Conservation (phyloP, 129 eudicot genomes). For the Solidago caesia region DNA sequence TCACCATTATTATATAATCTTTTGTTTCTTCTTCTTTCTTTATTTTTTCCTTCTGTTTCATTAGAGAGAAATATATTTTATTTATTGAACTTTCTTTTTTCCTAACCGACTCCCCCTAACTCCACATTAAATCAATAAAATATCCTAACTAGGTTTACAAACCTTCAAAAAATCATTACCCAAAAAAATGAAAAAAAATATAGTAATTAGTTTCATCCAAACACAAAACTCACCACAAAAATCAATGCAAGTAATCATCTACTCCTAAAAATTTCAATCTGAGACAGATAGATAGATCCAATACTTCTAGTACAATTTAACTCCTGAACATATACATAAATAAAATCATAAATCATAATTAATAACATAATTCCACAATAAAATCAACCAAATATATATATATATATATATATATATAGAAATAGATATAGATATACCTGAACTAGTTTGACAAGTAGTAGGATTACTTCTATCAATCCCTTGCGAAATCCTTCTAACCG, state of each 20-base stretch:
- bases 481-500: constrained; percentile 90
- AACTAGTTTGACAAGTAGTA: constrained; percentile 56
- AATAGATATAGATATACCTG: constrained; percentile 49
- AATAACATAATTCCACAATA: neutral
- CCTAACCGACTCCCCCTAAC: neutral
- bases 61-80: too few species aligned
- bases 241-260: constrained; percentile 51
- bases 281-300: constrained; percentile 42
- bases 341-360: constrained; percentile 7
- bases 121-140: neutral
- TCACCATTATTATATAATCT: too few species aligned
- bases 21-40: too few species aligned
- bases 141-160: neutral
- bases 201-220: neutral
- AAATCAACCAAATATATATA: constrained; percentile 55
- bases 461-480: constrained; percentile 58
- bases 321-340: constrained; percentile 18
- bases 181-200: too few species aligned
- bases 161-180: too few species aligned
- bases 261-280: constrained; percentile 28
- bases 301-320: constrained; percentile 36
- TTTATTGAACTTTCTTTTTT: too few species aligned
- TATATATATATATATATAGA: neutral
- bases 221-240: constrained; percentile 49
- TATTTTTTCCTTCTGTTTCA: too few species aligned